A percentile compares a stretch with the other conserved stretches of the same genome.
These are phyloP conservation scores for Phytophthora colocasiae DNA, from an alignment of 352 stramenopile genomes.

Conservation along the genomic window DNA sequence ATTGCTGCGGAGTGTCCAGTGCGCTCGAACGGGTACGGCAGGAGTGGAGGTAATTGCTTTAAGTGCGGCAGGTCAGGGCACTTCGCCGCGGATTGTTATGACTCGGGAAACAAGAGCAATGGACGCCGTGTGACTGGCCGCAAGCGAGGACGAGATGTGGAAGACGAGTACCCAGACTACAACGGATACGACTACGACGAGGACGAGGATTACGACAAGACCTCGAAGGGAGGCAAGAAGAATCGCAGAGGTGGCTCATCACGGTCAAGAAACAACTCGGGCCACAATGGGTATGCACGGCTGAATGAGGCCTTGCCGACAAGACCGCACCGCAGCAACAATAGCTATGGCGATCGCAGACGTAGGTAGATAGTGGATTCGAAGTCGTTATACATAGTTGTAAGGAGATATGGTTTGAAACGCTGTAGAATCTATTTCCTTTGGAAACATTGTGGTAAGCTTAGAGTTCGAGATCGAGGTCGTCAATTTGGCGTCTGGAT, in stretches of 20 bases:
- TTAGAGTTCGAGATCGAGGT: slow-evolving; percentile 48
- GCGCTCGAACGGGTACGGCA: slow-evolving; percentile 47
- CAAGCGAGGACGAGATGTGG: slow-evolving; percentile 55
- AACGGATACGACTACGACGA: slow-evolving; percentile 47
- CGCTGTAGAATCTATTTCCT: slow-evolving; percentile 43
- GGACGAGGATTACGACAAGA: slow-evolving; percentile 42
- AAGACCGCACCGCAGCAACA: slow-evolving; percentile 34
- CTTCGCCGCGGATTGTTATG: slow-evolving; percentile 57
- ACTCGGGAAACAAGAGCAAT: slow-evolving; percentile 23
- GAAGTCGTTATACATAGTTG: neutral
- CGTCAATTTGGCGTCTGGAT: slow-evolving; percentile 82
- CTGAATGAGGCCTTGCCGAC: slow-evolving; percentile 49
- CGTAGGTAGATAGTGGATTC: slow-evolving; percentile 33
- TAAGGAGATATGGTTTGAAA: slow-evolving; percentile 15
- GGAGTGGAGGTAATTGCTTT: slow-evolving; percentile 54
- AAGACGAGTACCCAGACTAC: slow-evolving; percentile 59
- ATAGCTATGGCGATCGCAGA: slow-evolving; percentile 35
- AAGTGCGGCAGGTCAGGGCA: slow-evolving; percentile 58
- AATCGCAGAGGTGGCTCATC: slow-evolving; percentile 25
- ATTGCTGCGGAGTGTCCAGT: slow-evolving; percentile 72
- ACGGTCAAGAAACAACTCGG: slow-evolving; percentile 29
- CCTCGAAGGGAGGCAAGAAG: slow-evolving; percentile 35
- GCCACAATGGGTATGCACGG: slow-evolving; percentile 33
- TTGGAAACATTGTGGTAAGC: slow-evolving; percentile 51
- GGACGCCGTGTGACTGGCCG: slow-evolving; percentile 42